Base-by-base conservation (phyloP, 352 stramenopile species). In the Pythium aphanidermatum region DNA sequence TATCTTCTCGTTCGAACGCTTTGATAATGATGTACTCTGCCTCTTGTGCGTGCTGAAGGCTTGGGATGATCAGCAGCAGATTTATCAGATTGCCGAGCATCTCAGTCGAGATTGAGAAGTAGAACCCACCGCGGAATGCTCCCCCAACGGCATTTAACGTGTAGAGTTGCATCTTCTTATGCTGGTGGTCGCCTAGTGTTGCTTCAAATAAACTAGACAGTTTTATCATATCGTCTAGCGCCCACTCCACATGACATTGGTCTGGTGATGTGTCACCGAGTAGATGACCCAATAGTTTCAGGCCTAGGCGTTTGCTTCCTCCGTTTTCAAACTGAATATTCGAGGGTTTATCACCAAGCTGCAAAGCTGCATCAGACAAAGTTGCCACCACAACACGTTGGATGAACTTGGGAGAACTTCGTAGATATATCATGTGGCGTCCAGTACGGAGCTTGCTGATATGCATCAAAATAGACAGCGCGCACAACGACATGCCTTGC, bases 41-140 rank as follows among this genome's bases (percentile, higher is more conserved):
- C 6, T 68, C 58, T 0, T 65, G 32, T 4, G 41, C 40, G 48
- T 84, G 72, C 9, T 63, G 51, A 1, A 50, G 50, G 0, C 68
- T 82, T 0, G 65, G 35, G 19, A 70, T 74, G 34, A 86, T 81
- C 0, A 86, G 60, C 23, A 84, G 21, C 14, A 83, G 32, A n/a
- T 81, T 86, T 31, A 82, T 64, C 17, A 86, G n/a, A 31, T 86
- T 68, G 2, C 62, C 53, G 4, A 86, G 65, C 43, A 86, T 69
- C 34, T 80, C 65, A 0, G 70, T 39, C 8, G 72, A 58, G 23
- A 86, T 44, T 0, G 58, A 45, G 16, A 80, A 82, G 51, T 83
- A 83, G 32, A 57, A 60, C 7, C 26, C 20, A 2, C 60, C 23
- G 0, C 52, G 23, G 28, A 69, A 81, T 14, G 68, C 55, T 0